Evolutionary conservation across 805 yeast species (phyloP).

Genomic region (Metschnikowia corniflorae): DNA sequence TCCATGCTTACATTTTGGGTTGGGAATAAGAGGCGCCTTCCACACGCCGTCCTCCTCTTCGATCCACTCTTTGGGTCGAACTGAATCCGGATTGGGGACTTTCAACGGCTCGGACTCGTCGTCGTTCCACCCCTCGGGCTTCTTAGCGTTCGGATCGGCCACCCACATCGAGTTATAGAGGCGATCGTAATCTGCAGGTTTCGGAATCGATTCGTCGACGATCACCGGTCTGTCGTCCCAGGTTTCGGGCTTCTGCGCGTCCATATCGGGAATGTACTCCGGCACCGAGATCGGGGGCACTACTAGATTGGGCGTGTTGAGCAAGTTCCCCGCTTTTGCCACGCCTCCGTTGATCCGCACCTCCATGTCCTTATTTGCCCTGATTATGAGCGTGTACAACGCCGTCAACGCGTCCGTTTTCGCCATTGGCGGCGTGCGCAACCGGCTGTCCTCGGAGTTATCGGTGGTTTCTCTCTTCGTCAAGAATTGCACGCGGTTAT

Average conservation of each 20-base stretch:
- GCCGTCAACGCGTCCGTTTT: constrained; percentile 53
- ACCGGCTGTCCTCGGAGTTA: constrained; percentile 64
- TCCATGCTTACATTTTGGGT: constrained; percentile 73
- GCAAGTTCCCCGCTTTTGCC: constrained; percentile 64
- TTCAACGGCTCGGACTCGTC: constrained; percentile 51
- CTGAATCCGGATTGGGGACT: constrained; percentile 66
- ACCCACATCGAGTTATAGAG: constrained; percentile 54
- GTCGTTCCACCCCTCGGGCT: constrained; percentile 75
- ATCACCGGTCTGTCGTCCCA: constrained; percentile 75
- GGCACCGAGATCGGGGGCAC: constrained; percentile 69
- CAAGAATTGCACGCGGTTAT: constrained; percentile 78
- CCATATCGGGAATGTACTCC: constrained; percentile 50
- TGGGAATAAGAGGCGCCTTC: constrained; percentile 64
- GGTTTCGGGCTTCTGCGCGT: constrained; percentile 66
- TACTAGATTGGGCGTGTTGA: constrained; percentile 49
- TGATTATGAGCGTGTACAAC: constrained; percentile 73
- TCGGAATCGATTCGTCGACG: constrained; percentile 56
- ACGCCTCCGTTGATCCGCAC: constrained; percentile 79
- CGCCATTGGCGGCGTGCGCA: constrained; percentile 65
- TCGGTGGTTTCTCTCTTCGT: constrained; percentile 53
- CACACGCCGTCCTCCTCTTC: constrained; percentile 89
- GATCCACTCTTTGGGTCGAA: constrained; percentile 77
- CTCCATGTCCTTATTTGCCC: constrained; percentile 65
- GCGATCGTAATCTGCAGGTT: constrained; percentile 88
- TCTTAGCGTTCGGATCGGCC: constrained; percentile 60